Base-by-base conservation (phyloP, 2,329 filamentous ascomycete species). In the Mariannaea elegans region DNA sequence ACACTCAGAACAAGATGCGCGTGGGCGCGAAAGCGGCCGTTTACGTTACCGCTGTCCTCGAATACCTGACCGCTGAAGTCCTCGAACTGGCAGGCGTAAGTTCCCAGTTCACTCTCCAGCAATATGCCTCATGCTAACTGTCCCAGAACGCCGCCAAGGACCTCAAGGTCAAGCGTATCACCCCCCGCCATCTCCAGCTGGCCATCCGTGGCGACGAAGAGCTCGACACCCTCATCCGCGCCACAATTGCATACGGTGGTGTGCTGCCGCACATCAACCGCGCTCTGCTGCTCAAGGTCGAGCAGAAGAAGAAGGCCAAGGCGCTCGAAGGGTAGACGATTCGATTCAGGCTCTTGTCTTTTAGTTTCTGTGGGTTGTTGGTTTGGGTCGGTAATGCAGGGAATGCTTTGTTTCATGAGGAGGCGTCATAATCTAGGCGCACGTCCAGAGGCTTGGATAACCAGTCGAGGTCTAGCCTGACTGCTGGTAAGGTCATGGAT, bases 101-200 rank as follows among this genome's bases (percentile, higher is more conserved):
- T 87, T 63, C 13, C 34, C n/a, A 14, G 34, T 8, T 68, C 60
- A 19, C 59, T 45, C 46, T 21, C 47, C 27, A 46, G 58, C 23
- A 36, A 31, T 27, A 24, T 21, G 38, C n/a, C 63, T 24, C 62
- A 59, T 53, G 45, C 69, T 72, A 41, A 74, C 67, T n/a, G 16
- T 29, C 34, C 32, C 72, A 90, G 87, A 99, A 99, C 78, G 95
- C 95, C 53, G 95, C 95, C 79, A 98, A 98, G 86, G 95, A 99
- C 80, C 91, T 98, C 76, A 99, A 98, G 82, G 95, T 98, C 82
- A 99, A 98, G 89, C 95, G 95, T 81, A 99, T 99, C 80, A 98
- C 94, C 12, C 95, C 95, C 56, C 94, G 95, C 78, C 95, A 99
- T 80, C 83, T 99, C 67, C 95, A 99, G 80, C 91, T 99, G 65